phyloP scores from a whole-genome alignment of 257 asterid species.

The Rauvolfia tetraphylla region DNA sequence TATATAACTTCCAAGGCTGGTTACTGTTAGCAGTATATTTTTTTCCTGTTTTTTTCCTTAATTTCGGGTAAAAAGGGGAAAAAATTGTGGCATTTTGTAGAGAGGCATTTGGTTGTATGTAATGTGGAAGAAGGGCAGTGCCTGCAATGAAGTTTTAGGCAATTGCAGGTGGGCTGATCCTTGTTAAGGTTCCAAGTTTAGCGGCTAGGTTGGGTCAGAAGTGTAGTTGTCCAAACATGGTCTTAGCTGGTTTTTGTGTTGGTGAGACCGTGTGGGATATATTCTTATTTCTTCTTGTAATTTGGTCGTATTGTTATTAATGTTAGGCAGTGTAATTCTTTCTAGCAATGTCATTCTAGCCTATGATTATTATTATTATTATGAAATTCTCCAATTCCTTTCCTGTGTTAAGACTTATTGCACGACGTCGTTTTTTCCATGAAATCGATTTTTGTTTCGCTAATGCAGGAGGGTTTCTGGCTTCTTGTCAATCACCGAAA shows the following conservation, averaged over 20 bases:
- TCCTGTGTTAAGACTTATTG: no score
- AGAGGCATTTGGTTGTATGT: slow-evolving; percentile 6
- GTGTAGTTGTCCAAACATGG: slow-evolving; percentile 7
- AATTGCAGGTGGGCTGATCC: slow-evolving; percentile 42
- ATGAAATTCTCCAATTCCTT: not conserved
- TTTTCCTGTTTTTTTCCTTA: not conserved
- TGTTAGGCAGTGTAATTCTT: no score
- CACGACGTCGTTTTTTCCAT: no score
- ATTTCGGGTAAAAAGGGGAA: not conserved
- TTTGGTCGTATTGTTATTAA: not conserved
- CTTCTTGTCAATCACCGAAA: no score
- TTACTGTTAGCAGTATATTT: no score
- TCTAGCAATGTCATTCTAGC: not conserved
- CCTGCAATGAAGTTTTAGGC: slow-evolving; percentile 61
- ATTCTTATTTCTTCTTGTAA: slow-evolving; percentile 7
- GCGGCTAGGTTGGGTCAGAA: not conserved
- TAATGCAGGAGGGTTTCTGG: no score
- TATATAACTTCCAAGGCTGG: not conserved
- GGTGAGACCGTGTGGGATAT: slow-evolving; percentile 15
- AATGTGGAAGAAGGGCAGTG: slow-evolving; percentile 4
- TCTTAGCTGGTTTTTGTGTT: slow-evolving; percentile 32
- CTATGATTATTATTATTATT: not conserved
- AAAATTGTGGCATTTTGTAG: not conserved
- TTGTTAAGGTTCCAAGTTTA: not conserved
- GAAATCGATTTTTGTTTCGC: no score